Base-by-base conservation (phyloP, 139 green algal genomes). In the Picochlorum sp. region DNA sequence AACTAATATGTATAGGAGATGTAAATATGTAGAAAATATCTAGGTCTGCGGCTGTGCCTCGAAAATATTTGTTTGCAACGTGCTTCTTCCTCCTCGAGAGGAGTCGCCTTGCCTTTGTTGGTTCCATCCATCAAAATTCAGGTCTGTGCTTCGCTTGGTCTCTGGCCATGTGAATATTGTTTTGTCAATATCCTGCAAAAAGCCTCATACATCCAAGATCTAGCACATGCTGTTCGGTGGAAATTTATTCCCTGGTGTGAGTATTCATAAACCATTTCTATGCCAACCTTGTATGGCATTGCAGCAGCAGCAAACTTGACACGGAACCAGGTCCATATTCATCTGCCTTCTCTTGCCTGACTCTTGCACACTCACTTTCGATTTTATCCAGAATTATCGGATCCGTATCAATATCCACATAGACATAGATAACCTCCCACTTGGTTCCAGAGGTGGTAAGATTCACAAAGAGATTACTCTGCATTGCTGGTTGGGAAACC, bases 401-500 rank as follows among this genome's bases (percentile, higher is more conserved):
- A 15, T 30, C 20, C 0, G 51, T 59, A 16, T 59, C 51, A 8
- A 59, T 59, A 34, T 59, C 51, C 1, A 59, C 21, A 9, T 38
- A 59, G 13, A 38, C 20, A 18, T 30, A 34, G 2, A 59, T 59
- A 32, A 59, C 23, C 8, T 59, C 51, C 51, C 21, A 59, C 5
- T 59, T 59, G 23, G 20, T 59, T 34, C 51, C 51, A 59, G 51
- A 59, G 6, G 51, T n/a, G 15, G 51, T 38, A 3, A 59, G 20
- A 34, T 59, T 59, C 21, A 59, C 51, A 41, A 59, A 59, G 23
- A 34, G 51, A 59, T 30, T 38, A 16, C n/a, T 59, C 23, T 34
- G 20, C 14, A 66, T 21, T n/a, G 15, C 34, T 66, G 61, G 0
- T 66, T 66, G 2, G 61, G 61, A 15, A 59, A 52, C 61, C 61